These are phyloP conservation scores for Primulina tabacum DNA, from an alignment of 257 asterid species.

Conservation along the genomic window DNA sequence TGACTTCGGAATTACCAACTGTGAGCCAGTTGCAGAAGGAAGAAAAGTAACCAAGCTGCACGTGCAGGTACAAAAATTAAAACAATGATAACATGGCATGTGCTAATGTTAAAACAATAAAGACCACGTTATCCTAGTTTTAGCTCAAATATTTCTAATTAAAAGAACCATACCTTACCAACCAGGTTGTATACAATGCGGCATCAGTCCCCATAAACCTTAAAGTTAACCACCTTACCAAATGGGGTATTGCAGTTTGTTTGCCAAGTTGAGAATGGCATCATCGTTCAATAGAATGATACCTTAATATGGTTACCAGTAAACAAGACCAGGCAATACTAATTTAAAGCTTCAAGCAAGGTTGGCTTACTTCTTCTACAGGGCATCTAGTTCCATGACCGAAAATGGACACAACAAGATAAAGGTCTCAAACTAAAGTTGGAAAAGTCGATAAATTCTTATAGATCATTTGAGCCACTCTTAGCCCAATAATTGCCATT, in stretches of 20 bases:
- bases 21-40: slow-evolving; percentile 31
- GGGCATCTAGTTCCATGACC: not conserved
- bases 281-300: not conserved
- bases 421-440: not conserved
- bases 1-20: slow-evolving; percentile 26
- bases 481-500: not conserved
- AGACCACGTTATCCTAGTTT: not conserved
- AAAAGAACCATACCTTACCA: not conserved
- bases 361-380: not conserved
- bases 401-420: not conserved
- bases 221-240: not conserved
- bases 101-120: not conserved
- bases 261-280: not conserved
- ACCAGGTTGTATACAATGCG: not conserved
- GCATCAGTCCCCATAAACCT: not conserved
- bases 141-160: not conserved
- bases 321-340: not conserved
- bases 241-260: not conserved
- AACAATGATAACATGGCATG: not conserved
- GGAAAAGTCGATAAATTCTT: not conserved
- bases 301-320: not conserved
- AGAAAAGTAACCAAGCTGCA: slow-evolving; percentile 43
- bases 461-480: not conserved
- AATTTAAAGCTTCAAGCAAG: not conserved
- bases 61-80: slow-evolving; percentile 17